Evolutionary conservation across 805 yeast genomes (phyloP), one percentile per base, ranked within the genome.

Genomic region (Starmerella roubikii): DNA sequence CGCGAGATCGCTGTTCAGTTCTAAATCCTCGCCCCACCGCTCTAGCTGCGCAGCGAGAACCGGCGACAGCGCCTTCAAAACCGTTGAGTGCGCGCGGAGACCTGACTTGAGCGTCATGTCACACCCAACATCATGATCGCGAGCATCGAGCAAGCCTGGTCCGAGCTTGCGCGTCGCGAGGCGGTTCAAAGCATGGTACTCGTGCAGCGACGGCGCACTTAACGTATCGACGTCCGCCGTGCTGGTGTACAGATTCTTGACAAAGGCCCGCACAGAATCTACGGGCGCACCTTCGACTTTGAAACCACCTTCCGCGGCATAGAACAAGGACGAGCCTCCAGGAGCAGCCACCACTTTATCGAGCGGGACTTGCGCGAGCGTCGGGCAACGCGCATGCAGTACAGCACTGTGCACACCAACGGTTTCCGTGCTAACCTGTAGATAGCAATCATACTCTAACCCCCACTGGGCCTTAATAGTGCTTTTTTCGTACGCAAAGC

Each of bases 341-440:
- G 49, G 49, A 4, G 34, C 40, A 0, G 42, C 45, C 2, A 41
- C 39, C 9, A 37, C 30, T 12, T 30, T 15, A 13, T 21, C 18
- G 15, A 13, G n/a, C n/a, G 21, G 13, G 6, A 45, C 31, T 4
- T 33, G 32, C 17, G 36, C 32, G 3, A 50, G 31, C 1, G 41
- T 32, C 5, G 54, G 51, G 35, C 51, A 48, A 9, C 54, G 38
- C 12, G 47, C 52, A 11, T 33, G 38, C 12, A 50, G 29, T 7
- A 48, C 36, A 2, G 49, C 45, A 1, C 26, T 8, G 28, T 46
- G 50, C 4, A 43, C 47, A 9, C 20, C 13, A 8, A 29, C 15
- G 4, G 7, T 6, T 4, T 19, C 31, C 24, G 7, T 22, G 24
- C 10, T 10, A 10, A 22, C n/a, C n/a, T n/a, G n/a, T n/a, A n/a